Evolutionary conservation across 352 stramenopile species (phyloP).

Genomic region (Globisporangium carolinianum): DNA sequence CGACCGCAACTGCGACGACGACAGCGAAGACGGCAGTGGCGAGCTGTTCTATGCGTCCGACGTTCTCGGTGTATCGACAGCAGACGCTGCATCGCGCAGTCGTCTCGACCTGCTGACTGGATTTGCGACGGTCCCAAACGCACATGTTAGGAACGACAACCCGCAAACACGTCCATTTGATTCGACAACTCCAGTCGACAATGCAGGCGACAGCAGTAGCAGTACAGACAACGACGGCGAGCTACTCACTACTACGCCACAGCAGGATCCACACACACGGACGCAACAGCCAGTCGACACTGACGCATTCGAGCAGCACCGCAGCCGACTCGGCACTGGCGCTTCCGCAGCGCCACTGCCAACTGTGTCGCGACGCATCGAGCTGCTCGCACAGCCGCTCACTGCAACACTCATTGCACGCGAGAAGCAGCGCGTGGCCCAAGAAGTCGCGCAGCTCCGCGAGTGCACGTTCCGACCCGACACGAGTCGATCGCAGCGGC

Average conservation of each 20-base stretch:
- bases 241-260: too few relatives aligned
- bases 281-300: not conserved
- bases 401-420: conserved; percentile 49
- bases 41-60: conserved; percentile 51
- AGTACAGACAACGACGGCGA: not conserved
- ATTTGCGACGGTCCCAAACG: too few relatives aligned
- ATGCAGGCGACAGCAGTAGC: too few relatives aligned
- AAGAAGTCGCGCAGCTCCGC: conserved; percentile 49
- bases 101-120: conserved; percentile 18
- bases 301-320: not conserved
- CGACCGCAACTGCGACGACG: not conserved
- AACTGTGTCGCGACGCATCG: conserved; percentile 20
- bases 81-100: conserved; percentile 20
- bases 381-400: conserved; percentile 43
- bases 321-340: too few relatives aligned
- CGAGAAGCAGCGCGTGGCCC: conserved; percentile 50
- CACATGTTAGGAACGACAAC: too few relatives aligned
- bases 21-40: conserved; percentile 11
- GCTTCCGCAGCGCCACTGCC: not conserved
- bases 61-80: conserved; percentile 15
- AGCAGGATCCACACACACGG: not conserved
- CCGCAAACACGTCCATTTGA: too few relatives aligned
- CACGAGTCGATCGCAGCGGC: conserved; percentile 15
- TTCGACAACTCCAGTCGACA: too few relatives aligned
- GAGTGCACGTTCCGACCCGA: conserved; percentile 72